Evolutionary conservation across 2,329 filamentous ascomycete species (phyloP).

Genomic region (Nothopassalora personata): DNA sequence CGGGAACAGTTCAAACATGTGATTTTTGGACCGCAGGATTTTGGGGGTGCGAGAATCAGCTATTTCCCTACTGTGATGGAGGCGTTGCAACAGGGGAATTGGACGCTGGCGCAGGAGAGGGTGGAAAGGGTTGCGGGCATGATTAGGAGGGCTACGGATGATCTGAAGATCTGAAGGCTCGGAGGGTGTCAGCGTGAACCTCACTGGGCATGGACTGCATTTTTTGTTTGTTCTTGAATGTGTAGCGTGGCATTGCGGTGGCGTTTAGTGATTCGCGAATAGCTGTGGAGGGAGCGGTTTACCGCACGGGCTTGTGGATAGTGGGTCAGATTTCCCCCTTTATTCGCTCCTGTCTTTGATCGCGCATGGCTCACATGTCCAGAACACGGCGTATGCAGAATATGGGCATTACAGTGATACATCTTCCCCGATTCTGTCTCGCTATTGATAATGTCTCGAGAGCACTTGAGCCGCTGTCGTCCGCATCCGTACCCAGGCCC

Average conservation of each 20-base stretch:
- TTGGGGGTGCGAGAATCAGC: slow-evolving; percentile 56
- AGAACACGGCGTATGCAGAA: too few species aligned
- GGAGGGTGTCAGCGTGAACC: too few species aligned
- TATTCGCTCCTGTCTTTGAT: too few species aligned
- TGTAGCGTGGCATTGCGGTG: background rate
- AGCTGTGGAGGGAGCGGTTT: background rate
- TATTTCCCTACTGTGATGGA: slow-evolving; percentile 84
- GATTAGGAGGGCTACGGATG: slow-evolving; percentile 56
- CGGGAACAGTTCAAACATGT: slow-evolving; percentile 92
- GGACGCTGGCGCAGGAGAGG: slow-evolving; percentile 61
- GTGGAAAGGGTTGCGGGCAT: slow-evolving; percentile 67
- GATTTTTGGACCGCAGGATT: slow-evolving; percentile 76
- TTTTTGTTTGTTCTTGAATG: background rate
- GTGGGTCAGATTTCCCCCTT: background rate
- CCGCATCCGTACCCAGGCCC: too few species aligned
- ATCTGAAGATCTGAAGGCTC: slow-evolving; percentile 30
- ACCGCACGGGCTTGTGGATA: background rate
- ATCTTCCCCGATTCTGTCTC: too few species aligned
- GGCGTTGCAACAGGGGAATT: slow-evolving; percentile 66
- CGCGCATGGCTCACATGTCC: too few species aligned
- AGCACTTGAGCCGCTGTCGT: too few species aligned
- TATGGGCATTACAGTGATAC: too few species aligned
- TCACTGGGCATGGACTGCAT: background rate
- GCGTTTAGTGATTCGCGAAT: background rate
- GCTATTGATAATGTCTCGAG: too few species aligned